phyloP scores from a whole-genome alignment of 345 rosid genomes.

The Salix exigua region DNA sequence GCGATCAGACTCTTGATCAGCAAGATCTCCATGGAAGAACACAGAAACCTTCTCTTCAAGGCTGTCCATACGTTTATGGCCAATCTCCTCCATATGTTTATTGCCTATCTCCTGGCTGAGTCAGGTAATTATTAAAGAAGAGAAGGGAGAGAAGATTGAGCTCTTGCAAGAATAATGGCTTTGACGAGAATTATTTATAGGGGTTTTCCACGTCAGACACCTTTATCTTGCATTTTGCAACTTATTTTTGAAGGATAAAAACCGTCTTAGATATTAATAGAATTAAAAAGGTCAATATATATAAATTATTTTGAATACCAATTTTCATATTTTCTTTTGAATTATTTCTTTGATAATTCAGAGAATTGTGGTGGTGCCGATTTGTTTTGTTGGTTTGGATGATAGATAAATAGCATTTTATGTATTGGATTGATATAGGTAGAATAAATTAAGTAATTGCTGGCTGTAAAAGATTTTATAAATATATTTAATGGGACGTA shows the following conservation, averaged over 20 bases:
- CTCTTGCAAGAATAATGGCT: background rate
- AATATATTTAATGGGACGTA: too few relatives aligned
- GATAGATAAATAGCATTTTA: too few relatives aligned
- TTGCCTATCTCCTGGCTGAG: constrained; percentile 11
- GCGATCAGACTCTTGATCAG: background rate
- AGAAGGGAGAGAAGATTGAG: background rate
- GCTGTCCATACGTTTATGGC: constrained; percentile 12
- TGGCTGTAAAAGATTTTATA: too few relatives aligned
- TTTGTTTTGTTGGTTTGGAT: too few relatives aligned
- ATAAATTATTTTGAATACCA: too few relatives aligned
- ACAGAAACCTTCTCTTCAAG: constrained; percentile 34
- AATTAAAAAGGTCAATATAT: background rate
- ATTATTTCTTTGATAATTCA: too few relatives aligned
- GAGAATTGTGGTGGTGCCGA: too few relatives aligned
- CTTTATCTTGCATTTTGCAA: background rate
- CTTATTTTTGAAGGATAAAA: background rate
- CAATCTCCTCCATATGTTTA: constrained; percentile 23
- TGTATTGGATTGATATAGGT: too few relatives aligned
- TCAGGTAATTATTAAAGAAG: background rate
- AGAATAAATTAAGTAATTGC: too few relatives aligned
- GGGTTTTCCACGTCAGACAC: background rate
- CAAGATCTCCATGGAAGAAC: constrained; percentile 16
- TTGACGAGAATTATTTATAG: background rate
- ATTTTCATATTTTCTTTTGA: too few relatives aligned
- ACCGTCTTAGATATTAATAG: background rate